Base-by-base conservation (phyloP, 2,329 filamentous ascomycete species). In the Fusarium secorum region DNA sequence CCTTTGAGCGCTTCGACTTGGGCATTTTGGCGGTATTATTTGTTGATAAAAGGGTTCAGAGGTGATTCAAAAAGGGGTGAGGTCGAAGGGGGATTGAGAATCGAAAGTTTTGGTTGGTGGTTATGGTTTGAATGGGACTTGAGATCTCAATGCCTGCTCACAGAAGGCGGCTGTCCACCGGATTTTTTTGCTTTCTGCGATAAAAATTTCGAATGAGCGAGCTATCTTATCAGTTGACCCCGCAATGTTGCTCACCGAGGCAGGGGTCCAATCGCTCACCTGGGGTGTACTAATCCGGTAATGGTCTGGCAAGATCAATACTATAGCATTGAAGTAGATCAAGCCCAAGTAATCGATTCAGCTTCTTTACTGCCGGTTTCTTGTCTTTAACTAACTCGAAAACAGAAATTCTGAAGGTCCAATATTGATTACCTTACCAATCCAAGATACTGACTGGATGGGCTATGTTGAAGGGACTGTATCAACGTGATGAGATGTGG, bases 1-100 rank as follows among this genome's bases (percentile, higher is more conserved):
- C 87, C 83, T 91, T 95, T 76, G 92, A 88, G 83, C 96, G 93
- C 88, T 96, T 98, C 71, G 96, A 98, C 86, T 97, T 95, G 80
- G 96, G 96, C 96, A 99, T 99, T 73, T 78, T 85, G 80, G 72
- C 71, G 45, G 44, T 35, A 13, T 18, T 32, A 18, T 46, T 56
- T 36, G 18, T 45, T 46, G 33, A 17, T 35, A 26, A 22, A 41
- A 18, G 11, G 20, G 35, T 28, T 10, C 35, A 14, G 11, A 17
- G 18, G 20, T 20, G 33, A 35, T 14, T 36, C 9, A 1, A 9
- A 33, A 38, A 20, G 15, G 17, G 24, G 22, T 10, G 28, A 39
- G 42, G 22, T 39, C 56, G 32, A 36, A 42, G 72, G 71, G 22
- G 18, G 28, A 49, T 44, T 39, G 42, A 45, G 48, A 48, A 42